A percentile compares a stretch with the other conserved stretches of the same genome.
Conservation (phyloP, 2,329 filamentous ascomycete species). For the Ceratocystis variospora region DNA sequence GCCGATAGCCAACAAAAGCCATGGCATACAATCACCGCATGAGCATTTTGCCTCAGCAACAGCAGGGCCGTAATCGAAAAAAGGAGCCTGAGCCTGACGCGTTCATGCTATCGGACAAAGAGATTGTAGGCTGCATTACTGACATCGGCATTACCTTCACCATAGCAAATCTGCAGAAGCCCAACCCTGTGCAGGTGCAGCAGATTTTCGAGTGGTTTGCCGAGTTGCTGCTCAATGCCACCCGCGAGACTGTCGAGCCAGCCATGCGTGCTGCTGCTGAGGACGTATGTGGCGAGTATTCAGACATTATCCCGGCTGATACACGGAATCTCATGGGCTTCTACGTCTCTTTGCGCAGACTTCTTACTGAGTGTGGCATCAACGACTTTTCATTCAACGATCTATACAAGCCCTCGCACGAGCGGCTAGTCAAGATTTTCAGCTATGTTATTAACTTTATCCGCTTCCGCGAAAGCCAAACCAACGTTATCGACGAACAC, state of each 20-base stretch:
- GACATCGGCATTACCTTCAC: constrained; percentile 90
- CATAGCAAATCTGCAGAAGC: constrained; percentile 77
- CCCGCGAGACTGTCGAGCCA: constrained; percentile 82
- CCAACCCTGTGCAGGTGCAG: constrained; percentile 86
- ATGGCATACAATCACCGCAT: constrained; percentile 49
- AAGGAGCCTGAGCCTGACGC: constrained; percentile 47
- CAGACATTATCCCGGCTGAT: constrained; percentile 74
- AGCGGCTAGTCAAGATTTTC: constrained; percentile 85
- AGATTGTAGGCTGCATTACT: constrained; percentile 93
- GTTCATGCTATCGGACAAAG: constrained; percentile 50
- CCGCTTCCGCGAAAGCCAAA: constrained; percentile 87
- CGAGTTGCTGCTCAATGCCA: constrained; percentile 84
- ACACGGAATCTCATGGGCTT: constrained; percentile 93
- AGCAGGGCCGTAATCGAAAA: constrained; percentile 39
- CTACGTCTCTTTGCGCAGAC: constrained; percentile 65
- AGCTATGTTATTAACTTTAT: constrained; percentile 99
- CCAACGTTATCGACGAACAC: constrained; percentile 76
- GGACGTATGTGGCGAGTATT: constrained; percentile 69
- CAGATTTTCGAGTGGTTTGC: constrained; percentile 98
- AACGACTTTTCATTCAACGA: constrained; percentile 89
- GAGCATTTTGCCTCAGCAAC: constrained; percentile 44
- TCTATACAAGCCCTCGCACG: constrained; percentile 78
- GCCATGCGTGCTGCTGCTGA: constrained; percentile 88
- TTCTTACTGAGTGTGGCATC: constrained; percentile 80
- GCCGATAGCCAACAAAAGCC: neutral